Evolutionary conservation across 352 stramenopile genomes (phyloP).

Genomic region (Pythium apleroticum): DNA sequence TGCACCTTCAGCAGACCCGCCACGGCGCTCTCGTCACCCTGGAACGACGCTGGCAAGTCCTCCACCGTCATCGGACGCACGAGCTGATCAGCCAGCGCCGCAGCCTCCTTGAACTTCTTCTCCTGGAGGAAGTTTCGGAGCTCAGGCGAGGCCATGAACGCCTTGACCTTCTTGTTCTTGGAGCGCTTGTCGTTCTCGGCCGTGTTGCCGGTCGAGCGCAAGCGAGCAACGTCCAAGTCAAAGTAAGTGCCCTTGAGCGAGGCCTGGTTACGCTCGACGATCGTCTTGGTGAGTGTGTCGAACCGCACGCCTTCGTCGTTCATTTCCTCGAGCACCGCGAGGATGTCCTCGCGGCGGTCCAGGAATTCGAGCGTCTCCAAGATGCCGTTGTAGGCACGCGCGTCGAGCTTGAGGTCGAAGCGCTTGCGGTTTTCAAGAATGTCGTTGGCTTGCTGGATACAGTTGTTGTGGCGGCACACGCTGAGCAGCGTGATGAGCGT

Average conservation of each 20-base stretch:
- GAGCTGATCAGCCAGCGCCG: constrained; percentile 40
- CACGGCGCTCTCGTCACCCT: constrained; percentile 21
- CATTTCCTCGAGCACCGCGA: constrained; percentile 64
- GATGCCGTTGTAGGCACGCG: constrained; percentile 72
- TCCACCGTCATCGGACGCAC: constrained; percentile 37
- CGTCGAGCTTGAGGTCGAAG: constrained; percentile 68
- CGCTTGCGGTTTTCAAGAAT: constrained; percentile 78
- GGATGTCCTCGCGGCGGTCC: constrained; percentile 63
- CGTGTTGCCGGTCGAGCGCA: constrained; percentile 11
- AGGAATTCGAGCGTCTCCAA: constrained; percentile 71
- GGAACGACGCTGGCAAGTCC: constrained; percentile 33
- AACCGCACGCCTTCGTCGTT: constrained; percentile 48
- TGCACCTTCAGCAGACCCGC: constrained; percentile 36
- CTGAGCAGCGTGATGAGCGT: constrained; percentile 73
- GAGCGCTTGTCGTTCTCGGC: background rate
- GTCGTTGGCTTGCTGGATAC: constrained; percentile 62
- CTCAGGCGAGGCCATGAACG: constrained; percentile 34
- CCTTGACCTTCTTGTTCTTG: constrained; percentile 22
- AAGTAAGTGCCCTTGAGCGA: constrained; percentile 47
- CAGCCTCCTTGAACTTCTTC: constrained; percentile 36
- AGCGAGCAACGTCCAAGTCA: constrained; percentile 29
- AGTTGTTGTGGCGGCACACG: constrained; percentile 70
- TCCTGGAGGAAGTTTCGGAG: constrained; percentile 49
- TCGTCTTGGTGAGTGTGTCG: constrained; percentile 53
- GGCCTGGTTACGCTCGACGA: constrained; percentile 56